Conservation (phyloP, 768 basidiomycete species). For the Udeniomyces megalosporus region DNA sequence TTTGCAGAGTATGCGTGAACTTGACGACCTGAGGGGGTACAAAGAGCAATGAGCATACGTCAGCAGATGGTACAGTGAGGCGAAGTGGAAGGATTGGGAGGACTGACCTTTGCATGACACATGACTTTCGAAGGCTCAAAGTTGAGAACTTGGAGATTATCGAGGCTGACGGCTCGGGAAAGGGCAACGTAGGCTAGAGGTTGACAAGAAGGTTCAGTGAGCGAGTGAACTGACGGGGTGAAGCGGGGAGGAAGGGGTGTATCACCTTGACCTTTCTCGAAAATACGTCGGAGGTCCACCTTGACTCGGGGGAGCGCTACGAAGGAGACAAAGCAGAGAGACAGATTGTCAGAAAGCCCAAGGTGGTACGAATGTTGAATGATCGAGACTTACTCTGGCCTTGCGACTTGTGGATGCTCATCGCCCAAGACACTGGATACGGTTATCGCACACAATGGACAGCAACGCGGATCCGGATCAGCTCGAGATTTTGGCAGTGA, state of each 20-base stretch:
- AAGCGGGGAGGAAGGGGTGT: neutral
- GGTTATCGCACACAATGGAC: too few relatives aligned
- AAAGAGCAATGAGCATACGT: neutral
- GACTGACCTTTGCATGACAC: constrained; percentile 10
- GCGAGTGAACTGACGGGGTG: neutral
- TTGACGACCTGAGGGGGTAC: neutral
- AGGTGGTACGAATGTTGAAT: neutral
- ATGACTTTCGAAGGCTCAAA: constrained; percentile 15
- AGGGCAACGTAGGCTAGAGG: constrained; percentile 14
- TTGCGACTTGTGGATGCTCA: constrained; percentile 91
- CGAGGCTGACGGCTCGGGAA: constrained; percentile 11
- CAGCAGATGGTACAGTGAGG: neutral
- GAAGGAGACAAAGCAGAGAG: neutral
- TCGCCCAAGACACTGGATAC: constrained; percentile 61
- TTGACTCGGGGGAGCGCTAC: constrained; percentile 68
- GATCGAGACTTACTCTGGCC: constrained; percentile 31
- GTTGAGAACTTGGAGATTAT: constrained; percentile 13
- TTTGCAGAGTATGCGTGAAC: constrained; percentile 11
- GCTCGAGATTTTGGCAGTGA: too few relatives aligned
- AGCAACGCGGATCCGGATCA: too few relatives aligned
- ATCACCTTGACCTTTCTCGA: constrained; percentile 37
- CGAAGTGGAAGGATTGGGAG: neutral
- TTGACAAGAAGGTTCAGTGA: neutral
- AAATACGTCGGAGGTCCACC: constrained; percentile 80
- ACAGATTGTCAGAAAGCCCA: neutral